A percentile compares a stretch with the other conserved stretches of the same genome.
phyloP scores from a whole-genome alignment of 495 filamentous ascomycete genomes.

The Penicillium pancosmium region DNA sequence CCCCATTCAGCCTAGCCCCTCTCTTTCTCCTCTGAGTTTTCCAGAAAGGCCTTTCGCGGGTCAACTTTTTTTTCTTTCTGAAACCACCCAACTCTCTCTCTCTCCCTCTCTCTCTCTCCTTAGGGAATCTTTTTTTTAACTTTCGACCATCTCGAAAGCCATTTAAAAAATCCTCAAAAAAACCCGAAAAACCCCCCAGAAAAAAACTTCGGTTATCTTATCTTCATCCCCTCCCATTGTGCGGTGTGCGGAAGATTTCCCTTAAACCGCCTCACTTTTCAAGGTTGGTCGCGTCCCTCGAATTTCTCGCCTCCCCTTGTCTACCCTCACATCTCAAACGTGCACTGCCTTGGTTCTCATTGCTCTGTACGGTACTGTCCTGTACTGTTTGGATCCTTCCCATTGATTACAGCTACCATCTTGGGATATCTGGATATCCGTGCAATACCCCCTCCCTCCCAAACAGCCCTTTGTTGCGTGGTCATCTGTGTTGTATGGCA shows the following conservation, averaged over 20 bases:
- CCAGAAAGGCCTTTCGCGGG: slow-evolving; percentile 43
- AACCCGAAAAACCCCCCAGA: slow-evolving; percentile 35
- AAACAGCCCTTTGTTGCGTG: slow-evolving; percentile 24
- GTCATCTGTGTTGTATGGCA: slow-evolving; percentile 14
- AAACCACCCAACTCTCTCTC: slow-evolving; percentile 39
- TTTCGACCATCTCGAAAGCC: slow-evolving; percentile 49
- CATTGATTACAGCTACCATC: not conserved
- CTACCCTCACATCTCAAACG: not conserved
- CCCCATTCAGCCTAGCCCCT: slow-evolving; percentile 29
- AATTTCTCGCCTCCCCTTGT: not conserved
- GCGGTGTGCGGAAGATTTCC: slow-evolving; percentile 46
- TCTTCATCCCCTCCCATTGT: slow-evolving; percentile 39
- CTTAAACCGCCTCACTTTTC: slow-evolving; percentile 30
- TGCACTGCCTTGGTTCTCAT: too few species aligned
- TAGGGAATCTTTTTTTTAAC: slow-evolving; percentile 39
- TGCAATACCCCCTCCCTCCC: slow-evolving; percentile 12
- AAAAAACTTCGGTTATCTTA: slow-evolving; percentile 35
- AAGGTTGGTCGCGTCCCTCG: slow-evolving; percentile 26
- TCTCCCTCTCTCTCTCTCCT: slow-evolving; percentile 52
- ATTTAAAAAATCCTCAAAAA: slow-evolving; percentile 50
- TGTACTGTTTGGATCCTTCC: not conserved
- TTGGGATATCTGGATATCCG: slow-evolving; percentile 4
- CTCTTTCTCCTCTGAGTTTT: slow-evolving; percentile 41
- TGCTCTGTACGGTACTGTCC: too few species aligned
- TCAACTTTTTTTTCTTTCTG: slow-evolving; percentile 42